These are phyloP conservation scores for Phytopythium sindhum DNA, from an alignment of 352 stramenopile genomes.

Conservation along the genomic window DNA sequence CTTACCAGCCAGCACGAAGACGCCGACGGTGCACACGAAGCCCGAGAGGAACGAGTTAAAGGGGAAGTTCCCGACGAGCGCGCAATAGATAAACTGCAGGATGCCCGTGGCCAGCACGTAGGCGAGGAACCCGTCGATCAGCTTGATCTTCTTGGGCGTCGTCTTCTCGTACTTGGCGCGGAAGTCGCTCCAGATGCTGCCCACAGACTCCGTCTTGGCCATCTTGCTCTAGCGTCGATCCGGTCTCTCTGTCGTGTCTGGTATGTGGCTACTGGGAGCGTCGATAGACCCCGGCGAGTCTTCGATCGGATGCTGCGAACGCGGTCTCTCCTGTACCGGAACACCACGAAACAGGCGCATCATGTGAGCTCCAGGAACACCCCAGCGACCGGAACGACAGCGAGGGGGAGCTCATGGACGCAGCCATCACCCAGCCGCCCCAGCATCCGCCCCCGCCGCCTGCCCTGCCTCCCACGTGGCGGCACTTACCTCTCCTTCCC, in stretches of 20 bases:
- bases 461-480: not conserved
- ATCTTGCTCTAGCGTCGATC: slow-evolving; percentile 12
- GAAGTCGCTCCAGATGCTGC: slow-evolving; percentile 65
- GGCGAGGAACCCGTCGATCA: slow-evolving; percentile 89
- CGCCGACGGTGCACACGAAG: slow-evolving; percentile 87
- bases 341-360: not conserved
- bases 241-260: slow-evolving; percentile 12
- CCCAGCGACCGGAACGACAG: not conserved
- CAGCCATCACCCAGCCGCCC: not conserved
- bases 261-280: not conserved
- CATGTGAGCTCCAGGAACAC: not conserved
- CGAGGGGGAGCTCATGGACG: not conserved
- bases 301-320: not conserved
- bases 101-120: slow-evolving; percentile 87
- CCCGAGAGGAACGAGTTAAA: slow-evolving; percentile 93
- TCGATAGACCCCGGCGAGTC: slow-evolving; percentile 1
- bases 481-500: not conserved
- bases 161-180: slow-evolving; percentile 76
- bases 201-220: slow-evolving; percentile 36
- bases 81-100: slow-evolving; percentile 91
- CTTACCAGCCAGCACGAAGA: slow-evolving; percentile 87
- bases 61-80: slow-evolving; percentile 86
- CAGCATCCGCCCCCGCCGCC: not conserved
- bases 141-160: slow-evolving; percentile 86
- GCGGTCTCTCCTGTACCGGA: not conserved